A percentile compares a stretch with the other conserved stretches of the same genome.
Evolutionary conservation across 768 basidiomycete species (phyloP).

Genomic region (Leccinum variicolor): DNA sequence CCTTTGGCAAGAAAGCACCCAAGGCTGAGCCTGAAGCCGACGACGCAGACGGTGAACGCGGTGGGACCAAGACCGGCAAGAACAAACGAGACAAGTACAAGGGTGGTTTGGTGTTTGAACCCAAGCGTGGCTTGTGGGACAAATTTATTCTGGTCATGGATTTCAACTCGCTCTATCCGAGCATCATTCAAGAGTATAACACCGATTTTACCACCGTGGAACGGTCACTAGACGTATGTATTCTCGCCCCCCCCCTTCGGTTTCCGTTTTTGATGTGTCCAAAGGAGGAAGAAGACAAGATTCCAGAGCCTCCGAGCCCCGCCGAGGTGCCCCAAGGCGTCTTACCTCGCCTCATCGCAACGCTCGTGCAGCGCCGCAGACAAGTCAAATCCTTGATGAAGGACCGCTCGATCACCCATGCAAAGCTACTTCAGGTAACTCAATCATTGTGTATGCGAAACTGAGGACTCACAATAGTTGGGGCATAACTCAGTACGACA

Average conservation of each 20-base stretch:
- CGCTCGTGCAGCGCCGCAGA: slow-evolving; percentile 83
- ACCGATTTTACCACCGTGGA: slow-evolving; percentile 98
- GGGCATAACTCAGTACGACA: slow-evolving; percentile 67
- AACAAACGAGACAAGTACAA: slow-evolving; percentile 93
- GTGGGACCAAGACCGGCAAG: slow-evolving; percentile 50
- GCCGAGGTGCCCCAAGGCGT: slow-evolving; percentile 78
- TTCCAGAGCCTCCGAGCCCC: slow-evolving; percentile 80
- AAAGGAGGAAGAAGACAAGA: slow-evolving; percentile 71
- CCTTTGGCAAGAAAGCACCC: slow-evolving; percentile 70
- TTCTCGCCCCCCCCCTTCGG: neutral
- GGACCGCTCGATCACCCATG: slow-evolving; percentile 64
- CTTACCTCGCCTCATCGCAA: slow-evolving; percentile 96
- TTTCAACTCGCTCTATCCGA: slow-evolving; percentile 98
- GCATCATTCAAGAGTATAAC: slow-evolving; percentile 99
- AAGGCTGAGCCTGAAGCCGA: slow-evolving; percentile 50
- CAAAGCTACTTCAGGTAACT: slow-evolving; percentile 79
- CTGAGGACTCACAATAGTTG: too few species aligned
- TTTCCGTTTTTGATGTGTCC: neutral
- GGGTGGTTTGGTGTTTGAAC: slow-evolving; percentile 96
- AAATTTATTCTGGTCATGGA: slow-evolving; percentile 99
- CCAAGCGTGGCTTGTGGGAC: slow-evolving; percentile 95
- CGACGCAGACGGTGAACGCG: slow-evolving; percentile 49
- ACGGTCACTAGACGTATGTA: slow-evolving; percentile 54
- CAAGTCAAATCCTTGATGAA: slow-evolving; percentile 96
- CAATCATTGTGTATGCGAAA: neutral